Conservation (phyloP, 495 filamentous ascomycete genomes). For the Parmelia sp. region DNA sequence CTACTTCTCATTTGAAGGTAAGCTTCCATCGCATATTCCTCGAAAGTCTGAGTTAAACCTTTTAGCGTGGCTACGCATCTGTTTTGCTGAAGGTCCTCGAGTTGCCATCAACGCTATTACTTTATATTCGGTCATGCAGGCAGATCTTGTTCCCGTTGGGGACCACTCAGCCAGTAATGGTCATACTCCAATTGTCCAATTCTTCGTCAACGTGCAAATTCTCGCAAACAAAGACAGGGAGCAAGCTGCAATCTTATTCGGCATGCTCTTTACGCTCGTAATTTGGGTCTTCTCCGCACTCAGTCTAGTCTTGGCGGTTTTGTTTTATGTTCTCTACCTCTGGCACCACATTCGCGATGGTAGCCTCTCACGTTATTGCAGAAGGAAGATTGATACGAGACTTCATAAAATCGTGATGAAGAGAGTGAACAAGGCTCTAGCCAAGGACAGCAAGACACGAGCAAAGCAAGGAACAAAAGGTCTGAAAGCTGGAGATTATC, state of each 20-base stretch:
- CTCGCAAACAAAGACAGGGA: conserved; percentile 63
- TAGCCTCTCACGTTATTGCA: conserved; percentile 76
- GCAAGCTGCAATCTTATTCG: conserved; percentile 72
- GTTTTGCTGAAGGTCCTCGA: conserved; percentile 85
- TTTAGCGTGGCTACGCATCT: conserved; percentile 75
- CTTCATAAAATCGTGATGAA: conserved; percentile 70
- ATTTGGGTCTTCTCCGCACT: conserved; percentile 82
- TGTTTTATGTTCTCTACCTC: conserved; percentile 81
- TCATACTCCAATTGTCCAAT: conserved; percentile 48
- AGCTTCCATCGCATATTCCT: conserved; percentile 25
- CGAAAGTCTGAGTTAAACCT: conserved; percentile 21
- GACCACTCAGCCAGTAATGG: conserved; percentile 46
- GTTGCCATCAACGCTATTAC: conserved; percentile 85
- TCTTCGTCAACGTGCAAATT: conserved; percentile 69
- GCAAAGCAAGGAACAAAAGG: conserved; percentile 50
- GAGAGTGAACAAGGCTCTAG: conserved; percentile 81
- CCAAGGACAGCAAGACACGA: conserved; percentile 59
- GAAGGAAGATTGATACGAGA: conserved; percentile 77
- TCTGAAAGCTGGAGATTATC: conserved; percentile 46
- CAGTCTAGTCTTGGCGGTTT: conserved; percentile 60
- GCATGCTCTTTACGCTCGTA: conserved; percentile 87
- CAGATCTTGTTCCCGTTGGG: conserved; percentile 59
- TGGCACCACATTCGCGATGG: conserved; percentile 89
- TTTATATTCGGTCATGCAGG: conserved; percentile 68
- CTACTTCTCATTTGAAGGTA: conserved; percentile 90